Percentiles rank a stretch among this genome's conserved stretches.
These are phyloP conservation scores for Chrysopogon serrulatus DNA, from an alignment of 176 grass and related monocot genomes.

Conservation along the genomic window DNA sequence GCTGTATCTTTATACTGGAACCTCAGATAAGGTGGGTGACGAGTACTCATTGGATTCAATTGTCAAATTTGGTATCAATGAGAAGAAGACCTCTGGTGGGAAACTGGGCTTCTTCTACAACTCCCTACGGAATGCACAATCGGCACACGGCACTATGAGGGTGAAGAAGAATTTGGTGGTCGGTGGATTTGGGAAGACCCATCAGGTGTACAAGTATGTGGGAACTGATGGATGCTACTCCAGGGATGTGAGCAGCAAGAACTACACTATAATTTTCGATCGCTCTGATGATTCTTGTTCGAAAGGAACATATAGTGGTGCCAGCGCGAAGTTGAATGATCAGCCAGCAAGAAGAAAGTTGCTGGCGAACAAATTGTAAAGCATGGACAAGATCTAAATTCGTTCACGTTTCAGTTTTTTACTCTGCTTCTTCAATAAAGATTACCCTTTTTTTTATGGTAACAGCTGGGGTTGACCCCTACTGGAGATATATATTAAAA, in stretches of 20 bases:
- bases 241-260: constrained; percentile 65
- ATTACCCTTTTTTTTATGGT: too few species aligned
- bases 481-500: too few species aligned
- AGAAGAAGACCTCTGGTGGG: constrained; percentile 31
- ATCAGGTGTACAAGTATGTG: constrained; percentile 54
- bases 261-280: constrained; percentile 57
- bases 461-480: too few species aligned
- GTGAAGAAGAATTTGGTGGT: constrained; percentile 66
- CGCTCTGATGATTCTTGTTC: constrained; percentile 43
- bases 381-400: neutral
- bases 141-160: constrained; percentile 42
- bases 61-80: constrained; percentile 32
- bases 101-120: constrained; percentile 17
- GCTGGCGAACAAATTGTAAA: constrained; percentile 12
- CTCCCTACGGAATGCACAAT: constrained; percentile 46
- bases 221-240: constrained; percentile 61
- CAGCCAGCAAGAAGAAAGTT: constrained; percentile 9
- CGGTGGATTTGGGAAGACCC: constrained; percentile 50
- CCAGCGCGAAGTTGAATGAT: constrained; percentile 7
- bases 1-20: constrained; percentile 45
- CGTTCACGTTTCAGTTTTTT: neutral
- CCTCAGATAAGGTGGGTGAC: constrained; percentile 37
- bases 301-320: neutral
- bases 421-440: constrained; percentile 5
- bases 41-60: constrained; percentile 34